Conservation (phyloP, 164 flowering plant species). For the Umbellularia californica region DNA sequence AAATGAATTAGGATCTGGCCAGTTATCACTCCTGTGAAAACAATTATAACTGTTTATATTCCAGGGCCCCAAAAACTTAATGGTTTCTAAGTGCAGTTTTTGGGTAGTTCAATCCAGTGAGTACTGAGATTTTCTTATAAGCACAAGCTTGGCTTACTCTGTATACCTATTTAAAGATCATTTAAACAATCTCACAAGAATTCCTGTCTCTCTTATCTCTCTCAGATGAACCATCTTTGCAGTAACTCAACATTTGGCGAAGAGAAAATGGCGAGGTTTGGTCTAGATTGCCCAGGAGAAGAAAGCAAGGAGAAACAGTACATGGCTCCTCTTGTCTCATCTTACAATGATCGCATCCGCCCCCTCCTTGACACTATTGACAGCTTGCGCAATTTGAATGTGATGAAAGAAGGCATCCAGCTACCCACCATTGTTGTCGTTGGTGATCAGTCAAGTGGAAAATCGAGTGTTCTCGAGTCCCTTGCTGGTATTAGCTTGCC, state of each 20-base stretch:
- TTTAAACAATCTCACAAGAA: neutral
- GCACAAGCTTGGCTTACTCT: too few species aligned
- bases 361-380: slow-evolving; percentile 14
- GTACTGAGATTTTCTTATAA: too few species aligned
- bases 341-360: slow-evolving; percentile 11
- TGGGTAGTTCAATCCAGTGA: too few species aligned
- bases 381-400: slow-evolving; percentile 6
- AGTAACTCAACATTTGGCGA: neutral
- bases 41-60: too few species aligned
- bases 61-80: too few species aligned
- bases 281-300: neutral
- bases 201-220: neutral
- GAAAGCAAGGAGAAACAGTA: neutral
- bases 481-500: slow-evolving; percentile 15
- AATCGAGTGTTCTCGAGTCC: slow-evolving; percentile 17
- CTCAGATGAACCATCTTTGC: neutral
- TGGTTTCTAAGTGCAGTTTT: too few species aligned
- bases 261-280: neutral
- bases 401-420: slow-evolving; percentile 16
- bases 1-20: too few species aligned
- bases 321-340: neutral
- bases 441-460: slow-evolving; percentile 17
- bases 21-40: too few species aligned
- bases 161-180: too few species aligned
- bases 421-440: slow-evolving; percentile 19